phyloP scores from a whole-genome alignment of 768 basidiomycete genomes.

The Dioszegia crocea region DNA sequence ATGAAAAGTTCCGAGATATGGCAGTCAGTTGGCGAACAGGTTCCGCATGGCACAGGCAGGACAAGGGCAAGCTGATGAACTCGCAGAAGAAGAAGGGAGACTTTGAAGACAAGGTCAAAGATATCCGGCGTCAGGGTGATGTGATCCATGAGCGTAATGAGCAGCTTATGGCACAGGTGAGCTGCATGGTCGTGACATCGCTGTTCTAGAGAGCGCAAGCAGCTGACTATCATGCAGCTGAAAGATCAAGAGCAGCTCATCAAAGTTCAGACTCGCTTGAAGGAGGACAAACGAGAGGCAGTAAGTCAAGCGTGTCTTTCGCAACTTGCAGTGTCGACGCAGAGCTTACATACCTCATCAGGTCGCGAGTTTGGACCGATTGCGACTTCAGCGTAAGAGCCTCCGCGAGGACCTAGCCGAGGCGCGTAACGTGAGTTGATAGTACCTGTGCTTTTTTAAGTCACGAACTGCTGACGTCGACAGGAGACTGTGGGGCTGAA shows the following conservation, averaged over 20 bases:
- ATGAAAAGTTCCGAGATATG: constrained; percentile 6
- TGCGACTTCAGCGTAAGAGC: neutral
- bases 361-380: neutral
- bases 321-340: no score
- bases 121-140: constrained; percentile 12
- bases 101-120: constrained; percentile 14
- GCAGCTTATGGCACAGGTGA: constrained; percentile 12
- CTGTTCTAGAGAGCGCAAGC: neutral
- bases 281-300: no score
- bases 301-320: no score
- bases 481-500: neutral
- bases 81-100: constrained; percentile 11
- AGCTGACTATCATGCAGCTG: neutral
- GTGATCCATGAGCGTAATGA: neutral
- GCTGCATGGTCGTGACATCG: neutral
- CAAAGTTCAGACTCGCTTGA: neutral
- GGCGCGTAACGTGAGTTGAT: neutral
- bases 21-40: neutral
- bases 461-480: no score
- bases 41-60: neutral
- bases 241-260: neutral
- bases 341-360: no score
- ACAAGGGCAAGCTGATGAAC: neutral
- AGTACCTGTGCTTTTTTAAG: no score
- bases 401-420: neutral